Evolutionary conservation across 2,329 filamentous ascomycete species (phyloP).

Genomic region (Teratosphaeria nubilosa): DNA sequence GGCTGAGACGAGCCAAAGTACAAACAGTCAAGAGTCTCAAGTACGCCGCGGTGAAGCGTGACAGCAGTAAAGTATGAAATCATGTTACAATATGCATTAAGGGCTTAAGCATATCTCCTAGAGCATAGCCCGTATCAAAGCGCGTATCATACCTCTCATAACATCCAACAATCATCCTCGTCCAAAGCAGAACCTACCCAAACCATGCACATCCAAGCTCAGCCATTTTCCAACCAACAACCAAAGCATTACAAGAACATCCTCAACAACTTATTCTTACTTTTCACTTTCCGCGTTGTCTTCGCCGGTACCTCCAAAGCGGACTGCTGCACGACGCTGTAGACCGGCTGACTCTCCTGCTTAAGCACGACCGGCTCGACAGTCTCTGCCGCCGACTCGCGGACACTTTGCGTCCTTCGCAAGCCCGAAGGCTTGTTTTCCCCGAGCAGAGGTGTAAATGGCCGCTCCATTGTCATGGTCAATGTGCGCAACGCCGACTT

Average conservation of each 20-base stretch:
- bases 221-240: neutral
- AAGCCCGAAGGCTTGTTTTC: slow-evolving; percentile 15
- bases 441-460: slow-evolving; percentile 21
- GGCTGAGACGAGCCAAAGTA: too few species aligned
- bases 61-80: neutral
- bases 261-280: slow-evolving; percentile 14
- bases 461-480: slow-evolving; percentile 26
- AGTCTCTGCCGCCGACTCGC: slow-evolving; percentile 10
- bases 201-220: neutral
- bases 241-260: slow-evolving; percentile 10
- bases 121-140: neutral
- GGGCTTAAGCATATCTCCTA: neutral
- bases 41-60: neutral
- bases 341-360: slow-evolving; percentile 6
- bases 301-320: slow-evolving; percentile 9
- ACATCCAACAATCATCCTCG: neutral
- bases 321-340: slow-evolving; percentile 14
- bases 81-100: neutral
- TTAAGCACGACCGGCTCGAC: neutral
- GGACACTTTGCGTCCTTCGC: slow-evolving; percentile 23
- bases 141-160: neutral
- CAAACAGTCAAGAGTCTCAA: neutral
- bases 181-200: neutral
- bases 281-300: slow-evolving; percentile 16
- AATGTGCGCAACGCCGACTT: slow-evolving; percentile 20